Percentiles rank a stretch among this genome's conserved stretches.
phyloP scores from a whole-genome alignment of 345 rosid genomes.

The Eucalyptus regnans region DNA sequence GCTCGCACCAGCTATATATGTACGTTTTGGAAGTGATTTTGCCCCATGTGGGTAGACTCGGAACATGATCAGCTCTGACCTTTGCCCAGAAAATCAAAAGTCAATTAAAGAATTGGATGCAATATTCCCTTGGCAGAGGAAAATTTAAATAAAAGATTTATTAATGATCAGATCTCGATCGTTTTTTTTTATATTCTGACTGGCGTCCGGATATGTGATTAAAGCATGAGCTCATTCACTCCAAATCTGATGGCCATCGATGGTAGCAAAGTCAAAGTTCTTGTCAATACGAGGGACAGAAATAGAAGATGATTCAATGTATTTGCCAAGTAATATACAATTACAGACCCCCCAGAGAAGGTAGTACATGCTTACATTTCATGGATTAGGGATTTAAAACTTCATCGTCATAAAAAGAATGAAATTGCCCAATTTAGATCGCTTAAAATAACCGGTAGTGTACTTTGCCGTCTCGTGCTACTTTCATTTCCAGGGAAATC shows the following conservation, averaged over 20 bases:
- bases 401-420: neutral
- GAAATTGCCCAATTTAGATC: neutral
- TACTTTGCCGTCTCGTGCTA: neutral
- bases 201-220: neutral
- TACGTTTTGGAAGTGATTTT: neutral
- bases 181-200: neutral
- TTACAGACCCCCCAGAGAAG: neutral
- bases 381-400: neutral
- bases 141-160: neutral
- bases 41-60: neutral
- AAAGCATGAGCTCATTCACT: neutral
- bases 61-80: neutral
- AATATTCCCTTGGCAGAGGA: neutral
- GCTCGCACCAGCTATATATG: neutral
- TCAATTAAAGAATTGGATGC: neutral
- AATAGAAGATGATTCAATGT: neutral
- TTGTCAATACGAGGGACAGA: neutral
- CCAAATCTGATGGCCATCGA: neutral
- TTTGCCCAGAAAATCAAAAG: neutral
- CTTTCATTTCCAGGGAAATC: neutral
- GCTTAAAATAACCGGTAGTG: rapidly evolving
- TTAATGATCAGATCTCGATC: neutral
- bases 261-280: neutral
- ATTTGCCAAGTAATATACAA: neutral
- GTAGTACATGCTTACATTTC: neutral